Percentiles rank a stretch among this genome's conserved stretches.
These are phyloP conservation scores for Lichtheimia corymbifera DNA, from an alignment of 371 early-diverging fungal species.

Conservation along the genomic window DNA sequence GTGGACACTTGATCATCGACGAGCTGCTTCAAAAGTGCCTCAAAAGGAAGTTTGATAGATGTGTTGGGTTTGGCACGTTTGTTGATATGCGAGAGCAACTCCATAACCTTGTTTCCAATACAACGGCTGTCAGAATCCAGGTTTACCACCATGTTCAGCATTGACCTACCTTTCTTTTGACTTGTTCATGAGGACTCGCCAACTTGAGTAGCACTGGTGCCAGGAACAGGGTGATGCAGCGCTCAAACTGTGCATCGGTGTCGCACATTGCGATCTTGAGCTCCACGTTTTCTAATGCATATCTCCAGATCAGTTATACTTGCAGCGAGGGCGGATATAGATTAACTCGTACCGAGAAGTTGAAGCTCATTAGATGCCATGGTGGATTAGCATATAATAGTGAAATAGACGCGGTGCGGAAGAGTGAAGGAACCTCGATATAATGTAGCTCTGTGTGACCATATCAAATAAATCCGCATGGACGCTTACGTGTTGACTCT, in stretches of 20 bases:
- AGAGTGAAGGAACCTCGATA: not conserved
- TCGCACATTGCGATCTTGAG: conserved; percentile 83
- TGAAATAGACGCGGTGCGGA: conserved; percentile 5
- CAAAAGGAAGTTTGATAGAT: conserved; percentile 64
- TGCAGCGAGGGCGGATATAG: not conserved
- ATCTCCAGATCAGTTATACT: not conserved
- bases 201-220: conserved; percentile 79
- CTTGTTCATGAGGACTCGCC: conserved; percentile 54
- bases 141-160: not conserved
- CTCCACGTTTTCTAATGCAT: conserved; percentile 77
- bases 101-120: conserved; percentile 58
- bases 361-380: conserved; percentile 39
- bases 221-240: conserved; percentile 66
- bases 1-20: conserved; percentile 33
- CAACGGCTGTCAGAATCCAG: not conserved
- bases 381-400: not conserved
- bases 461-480: not conserved
- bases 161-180: conserved; percentile 48
- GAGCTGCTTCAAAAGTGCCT: conserved; percentile 56
- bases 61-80: conserved; percentile 71
- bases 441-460: not conserved
- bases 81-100: conserved; percentile 79
- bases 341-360: conserved; percentile 31
- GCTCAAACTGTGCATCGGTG: conserved; percentile 75
- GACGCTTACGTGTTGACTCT: too few relatives aligned